These are phyloP conservation scores for Microbotryum violaceum DNA, from an alignment of 1,284 basidiomycete species.

Conservation along the genomic window DNA sequence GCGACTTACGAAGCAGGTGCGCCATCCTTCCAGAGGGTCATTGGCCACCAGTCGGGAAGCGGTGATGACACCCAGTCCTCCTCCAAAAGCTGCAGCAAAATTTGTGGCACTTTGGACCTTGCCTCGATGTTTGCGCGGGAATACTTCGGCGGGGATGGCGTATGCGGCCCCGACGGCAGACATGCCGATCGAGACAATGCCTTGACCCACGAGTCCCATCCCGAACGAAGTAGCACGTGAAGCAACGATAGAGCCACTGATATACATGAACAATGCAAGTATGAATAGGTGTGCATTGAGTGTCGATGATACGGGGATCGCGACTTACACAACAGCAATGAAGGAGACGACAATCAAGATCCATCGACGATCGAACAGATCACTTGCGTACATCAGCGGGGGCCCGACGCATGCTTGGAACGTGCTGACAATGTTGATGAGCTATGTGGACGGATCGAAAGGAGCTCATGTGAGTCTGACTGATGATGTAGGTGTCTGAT, in stretches of 20 bases:
- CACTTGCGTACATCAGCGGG: neutral
- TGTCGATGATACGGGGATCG: too few species aligned
- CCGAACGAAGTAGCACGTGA: neutral
- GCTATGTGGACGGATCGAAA: neutral
- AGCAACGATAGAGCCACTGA: neutral
- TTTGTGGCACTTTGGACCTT: neutral
- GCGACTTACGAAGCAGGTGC: neutral
- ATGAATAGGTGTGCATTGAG: too few species aligned
- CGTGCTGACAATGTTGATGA: neutral
- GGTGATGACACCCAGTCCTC: neutral
- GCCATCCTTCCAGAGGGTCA: neutral
- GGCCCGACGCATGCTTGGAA: constrained; percentile 3
- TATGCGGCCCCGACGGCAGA: neutral
- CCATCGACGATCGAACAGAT: neutral
- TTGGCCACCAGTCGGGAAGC: neutral
- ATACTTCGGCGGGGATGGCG: constrained; percentile 1
- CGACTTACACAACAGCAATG: neutral
- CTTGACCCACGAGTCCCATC: constrained; percentile 3
- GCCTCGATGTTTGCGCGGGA: neutral
- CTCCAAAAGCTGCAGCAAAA: neutral
- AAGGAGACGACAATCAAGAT: neutral
- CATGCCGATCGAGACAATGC: neutral
- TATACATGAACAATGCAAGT: too few species aligned
- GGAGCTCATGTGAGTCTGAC: too few species aligned
- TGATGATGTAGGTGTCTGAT: neutral